phyloP scores from a whole-genome alignment of 1,139 yeast genomes.

The Trichomonascaceae sp. region DNA sequence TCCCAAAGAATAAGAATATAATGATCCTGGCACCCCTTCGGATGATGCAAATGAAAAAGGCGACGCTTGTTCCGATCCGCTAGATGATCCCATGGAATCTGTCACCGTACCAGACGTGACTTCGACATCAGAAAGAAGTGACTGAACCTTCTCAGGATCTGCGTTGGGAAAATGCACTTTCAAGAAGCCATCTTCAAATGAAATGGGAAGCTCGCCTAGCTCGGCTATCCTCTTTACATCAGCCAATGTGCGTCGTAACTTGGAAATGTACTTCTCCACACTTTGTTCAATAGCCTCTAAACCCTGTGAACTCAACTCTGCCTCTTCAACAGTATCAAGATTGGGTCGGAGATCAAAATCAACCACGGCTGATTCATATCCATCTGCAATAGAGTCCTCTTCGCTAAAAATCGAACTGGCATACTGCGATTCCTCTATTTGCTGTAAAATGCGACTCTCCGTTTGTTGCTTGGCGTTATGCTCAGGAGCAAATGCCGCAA shows the following conservation, averaged over 20 bases:
- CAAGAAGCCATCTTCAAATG: conserved; percentile 28
- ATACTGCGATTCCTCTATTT: neutral
- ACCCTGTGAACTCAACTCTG: conserved; percentile 26
- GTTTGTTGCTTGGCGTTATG: neutral
- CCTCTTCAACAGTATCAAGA: conserved; percentile 23
- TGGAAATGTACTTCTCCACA: conserved; percentile 23
- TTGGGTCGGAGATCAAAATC: conserved; percentile 33
- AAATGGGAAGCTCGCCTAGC: conserved; percentile 35
- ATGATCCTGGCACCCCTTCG: conserved; percentile 1
- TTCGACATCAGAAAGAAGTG: conserved; percentile 29
- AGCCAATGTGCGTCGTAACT: conserved; percentile 20
- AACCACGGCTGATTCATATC: conserved; percentile 21
- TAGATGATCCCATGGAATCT: neutral
- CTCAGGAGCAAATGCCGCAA: conserved; percentile 6
- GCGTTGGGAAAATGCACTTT: conserved; percentile 36
- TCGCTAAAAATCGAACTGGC: neutral
- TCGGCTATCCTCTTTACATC: conserved; percentile 28
- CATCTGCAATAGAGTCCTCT: conserved; percentile 6
- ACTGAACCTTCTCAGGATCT: conserved; percentile 29
- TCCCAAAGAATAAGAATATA: conserved; percentile 3
- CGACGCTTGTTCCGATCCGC: conserved; percentile 10
- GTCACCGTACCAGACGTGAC: conserved; percentile 29
- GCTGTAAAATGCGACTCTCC: neutral
- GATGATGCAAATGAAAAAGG: conserved; percentile 8
- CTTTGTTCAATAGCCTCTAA: conserved; percentile 21